Conservation (phyloP, 176 grass and related monocot genomes). For the Oryza coarctata region DNA sequence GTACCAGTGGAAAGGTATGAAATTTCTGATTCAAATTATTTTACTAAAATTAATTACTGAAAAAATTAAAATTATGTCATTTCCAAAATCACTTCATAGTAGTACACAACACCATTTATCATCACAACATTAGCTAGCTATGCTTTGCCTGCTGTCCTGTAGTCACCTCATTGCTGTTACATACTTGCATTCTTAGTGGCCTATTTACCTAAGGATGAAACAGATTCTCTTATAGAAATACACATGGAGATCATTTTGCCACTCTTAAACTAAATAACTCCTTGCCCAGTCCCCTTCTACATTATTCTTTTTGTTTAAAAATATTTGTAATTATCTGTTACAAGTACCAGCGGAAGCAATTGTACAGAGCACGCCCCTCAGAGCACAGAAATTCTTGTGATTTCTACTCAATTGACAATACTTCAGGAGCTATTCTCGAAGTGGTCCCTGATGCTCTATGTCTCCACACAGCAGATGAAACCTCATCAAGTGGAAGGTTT, state of each 20-base stretch:
- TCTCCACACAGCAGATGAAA: slow-evolving; percentile 69
- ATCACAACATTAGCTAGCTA: slow-evolving; percentile 12
- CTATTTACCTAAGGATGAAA: not conserved
- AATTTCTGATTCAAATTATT: slow-evolving; percentile 21
- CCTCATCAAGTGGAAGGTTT: slow-evolving; percentile 85
- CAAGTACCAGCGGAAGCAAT: slow-evolving; percentile 44
- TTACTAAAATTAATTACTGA: slow-evolving; percentile 15
- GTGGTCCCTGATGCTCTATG: slow-evolving; percentile 29
- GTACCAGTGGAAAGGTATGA: slow-evolving; percentile 62
- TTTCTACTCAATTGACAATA: slow-evolving; percentile 32
- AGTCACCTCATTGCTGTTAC: not conserved
- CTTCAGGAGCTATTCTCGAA: slow-evolving; percentile 22
- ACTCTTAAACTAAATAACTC: not conserved
- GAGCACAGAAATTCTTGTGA: slow-evolving; percentile 31
- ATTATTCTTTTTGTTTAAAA: not conserved
- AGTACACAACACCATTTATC: not conserved
- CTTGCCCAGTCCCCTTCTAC: not conserved
- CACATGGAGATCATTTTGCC: not conserved
- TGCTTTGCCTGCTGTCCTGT: not conserved
- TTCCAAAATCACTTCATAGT: slow-evolving; percentile 14
- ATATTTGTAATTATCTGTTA: slow-evolving; percentile 20
- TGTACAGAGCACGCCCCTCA: slow-evolving; percentile 33
- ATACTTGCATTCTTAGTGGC: not conserved
- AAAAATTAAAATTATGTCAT: not conserved
- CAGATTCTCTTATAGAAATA: not conserved